Evolutionary conservation across 495 filamentous ascomycete genomes (phyloP), one percentile per base, ranked within the genome.

Genomic region (Aspergillus carlsbadensis): DNA sequence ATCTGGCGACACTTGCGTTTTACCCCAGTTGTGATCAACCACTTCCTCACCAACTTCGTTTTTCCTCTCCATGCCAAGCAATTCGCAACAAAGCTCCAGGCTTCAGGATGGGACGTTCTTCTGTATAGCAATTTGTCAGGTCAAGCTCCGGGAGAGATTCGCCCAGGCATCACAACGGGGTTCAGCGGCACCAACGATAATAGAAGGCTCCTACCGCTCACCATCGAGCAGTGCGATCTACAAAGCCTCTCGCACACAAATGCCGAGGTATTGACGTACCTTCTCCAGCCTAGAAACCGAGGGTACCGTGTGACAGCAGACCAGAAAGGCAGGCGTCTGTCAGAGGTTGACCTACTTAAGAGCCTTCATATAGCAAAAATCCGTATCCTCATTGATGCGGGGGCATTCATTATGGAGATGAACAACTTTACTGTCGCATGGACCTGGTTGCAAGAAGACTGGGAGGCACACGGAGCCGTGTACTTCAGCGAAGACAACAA

Each of bases 131-230:
- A n/a, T n/a, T 21, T 13, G 8, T 7, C 29, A 10, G 37, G 22
- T 18, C 63, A 10, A 8, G 31, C 0, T 20, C 36, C n/a, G 10
- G 52, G 35, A 1, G 8, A 31, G 1, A 81, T 77, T 52, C 42
- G 13, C 0, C 68, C 11, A 13, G 34, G 81, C 24, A 69, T 78
- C 0, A 81, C 81, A 0, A 87, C 84, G 0, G 87, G 87, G 0
- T 90, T 91, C 59, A 88, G 85, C 60, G 87, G 87, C 1, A 92
- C 88, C 0, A 89, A 86, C 45, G 87, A 92, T 58, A 83, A 78
- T 21, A 70, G 78, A 48, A 60, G 70, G 21, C 56, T 86, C 1
- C 69, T 89, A 0, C 86, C 87, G 1, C 64, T 88, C 1, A 69
- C 73, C 4, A 72, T 90, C 0, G 52, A 66, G 7, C 81, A 88